A percentile compares a stretch with the other conserved stretches of the same genome.
phyloP scores from a whole-genome alignment of 352 stramenopile species.

The Phytophthora syringae region DNA sequence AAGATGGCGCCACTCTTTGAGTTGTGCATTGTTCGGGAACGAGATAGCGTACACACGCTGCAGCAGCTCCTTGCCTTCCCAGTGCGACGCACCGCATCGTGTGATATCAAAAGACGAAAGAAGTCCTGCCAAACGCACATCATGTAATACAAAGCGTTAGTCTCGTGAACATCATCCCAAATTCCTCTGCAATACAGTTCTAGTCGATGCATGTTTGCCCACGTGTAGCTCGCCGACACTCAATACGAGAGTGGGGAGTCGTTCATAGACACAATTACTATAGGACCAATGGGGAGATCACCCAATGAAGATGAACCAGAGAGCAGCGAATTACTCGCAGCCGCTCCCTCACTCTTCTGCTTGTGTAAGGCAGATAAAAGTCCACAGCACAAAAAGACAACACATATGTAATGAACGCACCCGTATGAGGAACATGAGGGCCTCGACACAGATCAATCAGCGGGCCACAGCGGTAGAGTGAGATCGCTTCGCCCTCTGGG shows the following conservation, averaged over 20 bases:
- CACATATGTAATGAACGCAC: constrained; percentile 46
- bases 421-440: constrained; percentile 95
- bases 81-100: constrained; percentile 95
- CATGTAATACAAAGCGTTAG: constrained; percentile 16
- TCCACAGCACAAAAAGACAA: constrained; percentile 30
- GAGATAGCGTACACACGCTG: constrained; percentile 98
- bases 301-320: constrained; percentile 8
- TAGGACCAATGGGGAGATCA: constrained; percentile 49
- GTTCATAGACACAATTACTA: constrained; percentile 62
- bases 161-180: neutral
- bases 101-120: constrained; percentile 96
- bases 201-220: constrained; percentile 53
- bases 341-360: constrained; percentile 90
- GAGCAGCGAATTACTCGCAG: constrained; percentile 28
- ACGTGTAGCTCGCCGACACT: constrained; percentile 84
- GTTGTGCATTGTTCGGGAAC: constrained; percentile 90
- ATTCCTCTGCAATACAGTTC: constrained; percentile 5
- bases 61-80: constrained; percentile 90
- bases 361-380: constrained; percentile 61
- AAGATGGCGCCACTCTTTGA: constrained; percentile 88
- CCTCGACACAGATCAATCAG: constrained; percentile 98
- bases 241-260: constrained; percentile 80
- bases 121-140: constrained; percentile 46
- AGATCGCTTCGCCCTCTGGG: constrained; percentile 90
- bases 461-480: constrained; percentile 97